Base-by-base conservation (phyloP, 148 eudicot genomes). In the Polygonum aviculare region DNA sequence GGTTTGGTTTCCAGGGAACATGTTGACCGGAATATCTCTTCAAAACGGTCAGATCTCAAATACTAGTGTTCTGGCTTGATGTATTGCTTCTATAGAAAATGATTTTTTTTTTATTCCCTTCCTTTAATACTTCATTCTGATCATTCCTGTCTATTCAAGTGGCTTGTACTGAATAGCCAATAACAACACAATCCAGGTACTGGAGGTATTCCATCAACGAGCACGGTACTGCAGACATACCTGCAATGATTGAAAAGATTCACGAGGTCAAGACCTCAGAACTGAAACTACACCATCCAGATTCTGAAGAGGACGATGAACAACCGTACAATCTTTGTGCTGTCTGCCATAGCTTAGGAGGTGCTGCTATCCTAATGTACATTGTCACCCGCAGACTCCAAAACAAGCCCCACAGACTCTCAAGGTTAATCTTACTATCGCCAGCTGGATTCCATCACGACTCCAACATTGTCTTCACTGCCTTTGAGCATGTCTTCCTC, bases 161-260 rank as follows among this genome's bases (percentile, higher is more conserved):
- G 63, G 63, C 63, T 57, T 21, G 7, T 57, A 57, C 31, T 57
- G 63, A 55, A 57, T 57, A 57, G 63, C 11, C 63, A 21, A 57
- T 57, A 57, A 21, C 10, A 57, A 57, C 63, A 67, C 45, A 67
- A 67, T 82, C 74, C 79, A 95, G 99, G 88, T 95, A 95, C 72
- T 95, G 99, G 97, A 82, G 72, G 45, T 95, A 95, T 88, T 95
- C 99, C 75, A 87, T 95, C 79, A 95, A 95, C 67, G 99, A 95
- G 85, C 99, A 92, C 72, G 97, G 96, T 22, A 95, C 91, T 12
- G 82, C 88, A 74, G 99, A 95, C 74, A 88, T 95, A 78, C 97
- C 96, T 7, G 93, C 96, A 45, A 83, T 95, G 90, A 79, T 92
- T 57, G 96, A 90, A 78, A 95, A 95, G 83, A 88, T 95, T 74